Evolutionary conservation across 139 green algal genomes (phyloP), one percentile per base, ranked within the genome.

Genomic region (Medakamo hakoo): DNA sequence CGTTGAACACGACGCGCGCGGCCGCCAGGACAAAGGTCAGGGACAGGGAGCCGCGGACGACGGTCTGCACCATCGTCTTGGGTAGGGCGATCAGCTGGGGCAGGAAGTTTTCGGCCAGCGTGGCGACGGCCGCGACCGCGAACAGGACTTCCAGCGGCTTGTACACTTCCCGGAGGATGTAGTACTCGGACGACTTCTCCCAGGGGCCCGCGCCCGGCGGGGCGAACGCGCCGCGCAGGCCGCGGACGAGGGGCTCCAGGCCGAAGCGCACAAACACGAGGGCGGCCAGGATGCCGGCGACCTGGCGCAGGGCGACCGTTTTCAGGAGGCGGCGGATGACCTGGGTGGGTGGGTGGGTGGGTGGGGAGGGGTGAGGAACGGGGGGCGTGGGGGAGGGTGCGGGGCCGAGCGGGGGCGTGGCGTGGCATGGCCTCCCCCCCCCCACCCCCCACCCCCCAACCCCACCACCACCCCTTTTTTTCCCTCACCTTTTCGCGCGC

Each of bases 61-160:
- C 68, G 26, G 69, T 80, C 31, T 77, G 73, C 27, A 72, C 32
- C 25, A 73, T 76, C 56, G 32, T 70, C 67, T 88, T 87, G 3
- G 83, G 81, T 21, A 95, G 74, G 21, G 76, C 71, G 27, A 94
- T 83, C 20, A 95, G 75, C 65, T 87, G 84, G 19, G 88, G 86
- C 69, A 94, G 66, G 57, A 93, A 88, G 40, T 85, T 82, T 60
- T 95, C 88, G 2, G 81, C 85, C 22, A 95, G 71, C 18, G 86
- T 92, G 59, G 85, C 88, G 66, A 89, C 74, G 21, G 85, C 88
- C 40, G 88, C 88, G 32, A 95, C 77, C 52, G 88, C 76, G 57
- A 95, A 84, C 58, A 95, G 77, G 31, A 91, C 77, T 76, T 95
- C 86, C 62, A 95, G 71, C 14, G 88, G 88, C 67, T 86, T 82